These are phyloP conservation scores for Amanita pseudoporphyria DNA, from an alignment of 768 basidiomycete genomes.

Conservation along the genomic window DNA sequence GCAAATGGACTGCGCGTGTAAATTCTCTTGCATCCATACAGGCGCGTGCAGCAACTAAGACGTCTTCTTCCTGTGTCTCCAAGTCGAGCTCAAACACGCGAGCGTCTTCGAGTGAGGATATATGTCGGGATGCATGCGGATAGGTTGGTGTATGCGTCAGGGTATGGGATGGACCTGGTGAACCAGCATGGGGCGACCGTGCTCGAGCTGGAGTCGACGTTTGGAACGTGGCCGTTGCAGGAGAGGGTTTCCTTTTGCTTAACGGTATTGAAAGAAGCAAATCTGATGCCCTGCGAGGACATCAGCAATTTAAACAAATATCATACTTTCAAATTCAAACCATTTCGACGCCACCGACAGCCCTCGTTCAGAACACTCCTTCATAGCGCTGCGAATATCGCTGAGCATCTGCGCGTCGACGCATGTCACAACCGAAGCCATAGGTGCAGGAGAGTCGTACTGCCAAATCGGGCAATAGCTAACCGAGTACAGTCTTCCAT, in stretches of 20 bases:
- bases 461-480: neutral
- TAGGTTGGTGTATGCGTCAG: constrained; percentile 23
- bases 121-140: constrained; percentile 26
- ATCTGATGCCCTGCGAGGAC: constrained; percentile 58
- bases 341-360: constrained; percentile 68
- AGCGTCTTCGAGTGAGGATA: constrained; percentile 22
- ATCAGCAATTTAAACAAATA: constrained; percentile 9
- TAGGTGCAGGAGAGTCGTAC: neutral
- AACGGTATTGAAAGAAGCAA: constrained; percentile 52
- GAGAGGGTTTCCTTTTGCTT: constrained; percentile 29
- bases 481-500: neutral
- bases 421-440: neutral
- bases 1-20: constrained; percentile 54
- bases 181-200: constrained; percentile 29
- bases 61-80: constrained; percentile 59
- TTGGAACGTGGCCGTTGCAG: constrained; percentile 29
- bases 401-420: constrained; percentile 29
- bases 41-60: constrained; percentile 59
- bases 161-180: constrained; percentile 23
- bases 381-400: constrained; percentile 51
- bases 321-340: constrained; percentile 25
- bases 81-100: constrained; percentile 32
- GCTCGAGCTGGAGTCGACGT: constrained; percentile 52
- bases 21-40: constrained; percentile 76
- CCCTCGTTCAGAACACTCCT: constrained; percentile 68